phyloP scores from a whole-genome alignment of 2,329 filamentous ascomycete species.

The Colletotrichum tanaceti region DNA sequence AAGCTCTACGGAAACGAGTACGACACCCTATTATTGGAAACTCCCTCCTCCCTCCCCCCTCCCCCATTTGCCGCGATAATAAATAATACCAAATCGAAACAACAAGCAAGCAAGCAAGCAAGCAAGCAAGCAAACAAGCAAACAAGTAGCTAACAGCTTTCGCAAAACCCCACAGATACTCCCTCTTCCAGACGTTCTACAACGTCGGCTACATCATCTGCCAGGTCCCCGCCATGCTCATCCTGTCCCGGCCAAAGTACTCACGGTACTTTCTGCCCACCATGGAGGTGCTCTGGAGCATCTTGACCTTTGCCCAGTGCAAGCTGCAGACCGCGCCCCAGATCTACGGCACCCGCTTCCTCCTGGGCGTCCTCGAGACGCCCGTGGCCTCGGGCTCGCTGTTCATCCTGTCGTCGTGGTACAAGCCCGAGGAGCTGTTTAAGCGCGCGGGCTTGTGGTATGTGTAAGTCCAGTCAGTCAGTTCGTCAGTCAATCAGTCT shows the following conservation, averaged over 20 bases:
- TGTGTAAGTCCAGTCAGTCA: too few relatives aligned
- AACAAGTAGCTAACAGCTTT: neutral
- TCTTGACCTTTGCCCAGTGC: slow-evolving; percentile 44
- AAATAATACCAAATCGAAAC: too few relatives aligned
- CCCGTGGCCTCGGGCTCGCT: slow-evolving; percentile 39
- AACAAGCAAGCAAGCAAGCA: too few relatives aligned
- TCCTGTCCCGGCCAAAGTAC: slow-evolving; percentile 40
- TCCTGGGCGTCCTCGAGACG: slow-evolving; percentile 45
- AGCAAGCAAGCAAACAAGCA: too few relatives aligned
- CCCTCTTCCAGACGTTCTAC: slow-evolving; percentile 38
- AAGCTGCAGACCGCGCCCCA: slow-evolving; percentile 44
- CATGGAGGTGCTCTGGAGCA: slow-evolving; percentile 43
- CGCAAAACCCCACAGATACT: slow-evolving; percentile 25
- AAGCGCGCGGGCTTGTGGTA: slow-evolving; percentile 62
- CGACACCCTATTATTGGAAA: too few relatives aligned
- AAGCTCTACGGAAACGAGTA: slow-evolving; percentile 49
- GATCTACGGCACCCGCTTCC: slow-evolving; percentile 47
- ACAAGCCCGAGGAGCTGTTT: slow-evolving; percentile 51
- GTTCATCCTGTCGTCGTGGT: slow-evolving; percentile 47
- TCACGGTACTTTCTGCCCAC: slow-evolving; percentile 43
- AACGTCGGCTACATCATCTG: slow-evolving; percentile 41
- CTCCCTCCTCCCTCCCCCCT: too few relatives aligned
- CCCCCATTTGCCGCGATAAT: too few relatives aligned
- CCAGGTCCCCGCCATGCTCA: slow-evolving; percentile 39
- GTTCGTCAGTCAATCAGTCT: too few relatives aligned